Base-by-base conservation (phyloP, 768 basidiomycete species). In the Leccinum rimulosum region DNA sequence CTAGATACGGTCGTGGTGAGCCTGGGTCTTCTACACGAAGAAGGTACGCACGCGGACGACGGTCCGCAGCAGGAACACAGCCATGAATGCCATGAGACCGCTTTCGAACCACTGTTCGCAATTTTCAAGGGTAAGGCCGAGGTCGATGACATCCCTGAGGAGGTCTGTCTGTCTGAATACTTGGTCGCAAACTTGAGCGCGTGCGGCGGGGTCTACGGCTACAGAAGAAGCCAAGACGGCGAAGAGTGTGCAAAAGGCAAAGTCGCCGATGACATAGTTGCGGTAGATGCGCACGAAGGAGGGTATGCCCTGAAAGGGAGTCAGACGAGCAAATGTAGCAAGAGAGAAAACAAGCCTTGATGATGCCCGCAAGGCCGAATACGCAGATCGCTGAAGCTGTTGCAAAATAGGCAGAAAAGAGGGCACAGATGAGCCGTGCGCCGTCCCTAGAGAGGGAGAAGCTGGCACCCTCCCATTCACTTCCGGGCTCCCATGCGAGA, bases 71-170 rank as follows among this genome's bases (percentile, higher is more conserved):
- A 84, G 77, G 74, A 88, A 80, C 48, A 84, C 69, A 2, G 79
- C 83, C 51, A 90, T 75, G 35, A 83, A 77, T 0, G 77, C 85
- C 59, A 88, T 69, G 33, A 86, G 79, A 8, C 82, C 87, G 43
- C 84, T 79, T 68, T 87, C 88, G 50, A 91, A 80, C 87, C 87
- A 90, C 58, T 81, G 79, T 67, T 93, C 91, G 69, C 91, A 93
- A 63, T 91, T 90, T 73, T 92, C 90, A 47, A 89, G 73, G 65
- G 81, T 88, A 65, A 92, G 77, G 0, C 89, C 90, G 67, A 88
- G 80, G 68, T 89, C 87, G 52, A 82, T 78, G 74, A 90, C 73
- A 63, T 84, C 84, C 9, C 84, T 83, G 73, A 91, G 80, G 45
- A 92, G 75, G 68, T 91, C 89, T 17, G 89, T 86, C 56, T 91